A percentile compares a stretch with the other conserved stretches of the same genome.
Evolutionary conservation across 208 protist species (phyloP).

Genomic region (Trichomonas vaginalis): DNA sequence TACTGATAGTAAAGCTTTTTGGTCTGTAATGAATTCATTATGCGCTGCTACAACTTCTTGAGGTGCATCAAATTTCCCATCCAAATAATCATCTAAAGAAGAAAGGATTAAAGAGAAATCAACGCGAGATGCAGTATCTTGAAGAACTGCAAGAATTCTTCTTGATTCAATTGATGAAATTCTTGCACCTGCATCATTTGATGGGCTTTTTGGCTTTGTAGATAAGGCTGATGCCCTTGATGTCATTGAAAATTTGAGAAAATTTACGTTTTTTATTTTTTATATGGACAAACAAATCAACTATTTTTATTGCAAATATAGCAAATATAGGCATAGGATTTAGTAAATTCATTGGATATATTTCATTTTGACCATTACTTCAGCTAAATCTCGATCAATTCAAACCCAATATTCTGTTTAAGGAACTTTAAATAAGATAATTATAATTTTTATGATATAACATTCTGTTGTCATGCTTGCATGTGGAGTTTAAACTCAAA

Average conservation of each 20-base stretch:
- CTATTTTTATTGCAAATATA: too few species aligned
- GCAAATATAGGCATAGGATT: too few species aligned
- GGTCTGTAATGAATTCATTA: not conserved
- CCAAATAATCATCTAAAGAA: not conserved
- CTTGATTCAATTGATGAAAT: conserved; percentile 1
- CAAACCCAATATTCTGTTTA: too few species aligned
- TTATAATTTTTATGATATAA: too few species aligned
- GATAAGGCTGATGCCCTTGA: not conserved
- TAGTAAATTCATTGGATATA: too few species aligned
- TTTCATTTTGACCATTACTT: too few species aligned
- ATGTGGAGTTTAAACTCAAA: too few species aligned
- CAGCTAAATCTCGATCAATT: too few species aligned
- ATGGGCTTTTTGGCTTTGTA: not conserved
- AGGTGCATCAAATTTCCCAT: not conserved
- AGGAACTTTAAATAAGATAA: too few species aligned
- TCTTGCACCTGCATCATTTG: not conserved
- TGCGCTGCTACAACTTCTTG: not conserved
- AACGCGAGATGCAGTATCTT: not conserved
- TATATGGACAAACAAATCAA: too few species aligned
- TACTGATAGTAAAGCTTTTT: not conserved
- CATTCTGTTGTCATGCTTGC: too few species aligned
- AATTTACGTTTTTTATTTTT: not conserved
- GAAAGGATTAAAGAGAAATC: not conserved
- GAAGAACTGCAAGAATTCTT: not conserved
- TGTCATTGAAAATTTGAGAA: not conserved